Evolutionary conservation across 345 rosid species (phyloP).

Genomic region (Acer campestre): DNA sequence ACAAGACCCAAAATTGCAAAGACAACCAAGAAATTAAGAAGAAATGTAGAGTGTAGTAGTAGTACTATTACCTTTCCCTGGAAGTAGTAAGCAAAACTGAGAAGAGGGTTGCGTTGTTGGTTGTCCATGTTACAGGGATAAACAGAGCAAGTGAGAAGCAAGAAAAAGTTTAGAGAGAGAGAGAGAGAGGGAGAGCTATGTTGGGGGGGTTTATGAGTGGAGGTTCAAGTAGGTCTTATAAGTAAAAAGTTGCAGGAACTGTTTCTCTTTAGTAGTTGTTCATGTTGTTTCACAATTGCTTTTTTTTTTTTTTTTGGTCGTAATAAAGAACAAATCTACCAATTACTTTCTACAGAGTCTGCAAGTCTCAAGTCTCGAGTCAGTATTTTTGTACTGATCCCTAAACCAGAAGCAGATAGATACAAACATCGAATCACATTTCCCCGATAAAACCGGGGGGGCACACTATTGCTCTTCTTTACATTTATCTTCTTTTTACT

Average conservation of each 20-base stretch:
- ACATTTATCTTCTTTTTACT: neutral
- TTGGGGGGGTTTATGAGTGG: slow-evolving; percentile 28
- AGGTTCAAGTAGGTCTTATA: slow-evolving; percentile 35
- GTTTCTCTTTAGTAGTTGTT: neutral
- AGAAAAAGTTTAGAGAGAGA: neutral
- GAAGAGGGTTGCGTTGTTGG: slow-evolving; percentile 53
- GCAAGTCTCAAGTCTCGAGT: neutral
- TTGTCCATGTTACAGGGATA: slow-evolving; percentile 50
- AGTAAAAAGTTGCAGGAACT: slow-evolving; percentile 18
- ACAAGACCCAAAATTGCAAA: neutral
- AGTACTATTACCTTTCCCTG: slow-evolving; percentile 56
- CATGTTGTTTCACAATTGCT: neutral
- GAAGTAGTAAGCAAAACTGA: slow-evolving; percentile 56
- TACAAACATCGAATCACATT: neutral
- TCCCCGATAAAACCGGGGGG: slow-evolving; percentile 30
- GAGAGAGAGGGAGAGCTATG: slow-evolving; percentile 18
- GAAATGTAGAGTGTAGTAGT: no score
- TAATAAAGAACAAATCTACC: no score
- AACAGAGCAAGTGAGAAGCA: neutral
- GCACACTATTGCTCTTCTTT: neutral
- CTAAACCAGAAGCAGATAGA: neutral
- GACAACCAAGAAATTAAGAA: no score
- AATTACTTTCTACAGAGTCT: no score
- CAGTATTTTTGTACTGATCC: neutral
- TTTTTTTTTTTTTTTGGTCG: no score